These are phyloP conservation scores for Boletellus ananiceps DNA, from an alignment of 768 basidiomycete genomes.

Conservation along the genomic window DNA sequence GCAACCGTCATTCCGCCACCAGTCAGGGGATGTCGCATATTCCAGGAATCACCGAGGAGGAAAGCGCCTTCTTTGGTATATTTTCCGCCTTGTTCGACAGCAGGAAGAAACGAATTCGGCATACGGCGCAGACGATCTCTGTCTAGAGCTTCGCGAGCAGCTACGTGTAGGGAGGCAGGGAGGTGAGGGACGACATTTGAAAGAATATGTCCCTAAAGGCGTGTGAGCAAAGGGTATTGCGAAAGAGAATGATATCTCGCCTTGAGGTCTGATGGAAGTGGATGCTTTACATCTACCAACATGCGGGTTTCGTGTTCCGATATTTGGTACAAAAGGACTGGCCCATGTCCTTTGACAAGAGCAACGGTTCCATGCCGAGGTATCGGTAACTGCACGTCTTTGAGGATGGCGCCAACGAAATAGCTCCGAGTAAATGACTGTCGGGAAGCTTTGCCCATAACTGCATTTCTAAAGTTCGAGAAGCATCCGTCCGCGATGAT, in stretches of 20 bases:
- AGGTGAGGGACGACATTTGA: conserved; percentile 75
- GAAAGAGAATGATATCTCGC: conserved; percentile 30
- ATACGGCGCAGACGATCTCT: conserved; percentile 80
- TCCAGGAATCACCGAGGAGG: conserved; percentile 94
- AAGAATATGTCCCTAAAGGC: conserved; percentile 59
- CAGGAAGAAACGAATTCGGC: conserved; percentile 93
- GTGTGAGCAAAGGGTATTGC: conserved; percentile 1
- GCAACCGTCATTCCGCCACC: conserved; percentile 99
- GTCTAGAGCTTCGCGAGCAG: conserved; percentile 67
- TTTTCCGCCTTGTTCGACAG: conserved; percentile 57
- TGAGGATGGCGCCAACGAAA: conserved; percentile 82
- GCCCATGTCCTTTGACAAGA: conserved; percentile 75
- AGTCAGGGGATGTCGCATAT: conserved; percentile 98
- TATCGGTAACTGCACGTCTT: conserved; percentile 70
- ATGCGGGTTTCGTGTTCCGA: conserved; percentile 86
- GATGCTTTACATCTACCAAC: conserved; percentile 83
- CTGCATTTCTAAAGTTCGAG: conserved; percentile 78
- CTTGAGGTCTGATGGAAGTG: conserved; percentile 79
- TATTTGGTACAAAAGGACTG: conserved; percentile 92
- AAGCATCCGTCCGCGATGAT: conserved; percentile 93
- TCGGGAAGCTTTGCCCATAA: conserved; percentile 49
- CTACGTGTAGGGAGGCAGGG: conserved; percentile 61
- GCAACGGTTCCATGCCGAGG: conserved; percentile 80
- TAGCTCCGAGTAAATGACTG: conserved; percentile 63
- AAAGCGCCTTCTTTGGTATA: conserved; percentile 63